Conservation (phyloP, 345 rosid genomes). For the Gossypium longicalyx region DNA sequence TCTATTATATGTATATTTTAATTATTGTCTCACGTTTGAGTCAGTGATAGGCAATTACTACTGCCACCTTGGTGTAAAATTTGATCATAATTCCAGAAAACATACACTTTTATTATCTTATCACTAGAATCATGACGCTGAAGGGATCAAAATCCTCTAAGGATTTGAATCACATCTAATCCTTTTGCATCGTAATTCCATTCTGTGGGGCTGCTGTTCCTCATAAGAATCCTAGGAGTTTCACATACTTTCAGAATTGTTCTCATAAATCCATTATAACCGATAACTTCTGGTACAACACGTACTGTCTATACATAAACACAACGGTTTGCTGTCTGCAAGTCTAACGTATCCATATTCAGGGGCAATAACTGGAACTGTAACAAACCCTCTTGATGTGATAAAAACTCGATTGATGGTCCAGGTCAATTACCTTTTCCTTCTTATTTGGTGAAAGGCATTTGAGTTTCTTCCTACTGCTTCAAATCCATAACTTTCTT, state of each 20-base stretch:
- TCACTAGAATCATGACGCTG: background rate
- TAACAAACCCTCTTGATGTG: slow-evolving; percentile 75
- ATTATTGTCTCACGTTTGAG: background rate
- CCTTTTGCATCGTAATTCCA: background rate
- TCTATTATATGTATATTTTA: background rate
- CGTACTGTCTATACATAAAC: background rate
- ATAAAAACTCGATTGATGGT: slow-evolving; percentile 76
- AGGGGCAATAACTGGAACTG: slow-evolving; percentile 72
- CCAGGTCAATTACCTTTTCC: slow-evolving; percentile 38
- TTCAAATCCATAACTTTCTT: background rate
- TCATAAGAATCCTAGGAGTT: background rate
- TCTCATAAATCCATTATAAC: background rate
- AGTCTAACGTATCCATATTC: background rate
- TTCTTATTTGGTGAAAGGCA: slow-evolving; percentile 5
- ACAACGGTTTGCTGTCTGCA: background rate
- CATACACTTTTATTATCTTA: background rate
- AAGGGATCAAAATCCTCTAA: too few relatives aligned
- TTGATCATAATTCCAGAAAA: slow-evolving; percentile 8
- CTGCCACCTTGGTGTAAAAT: background rate
- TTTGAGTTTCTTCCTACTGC: background rate
- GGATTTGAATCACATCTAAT: too few relatives aligned
- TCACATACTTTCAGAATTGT: background rate
- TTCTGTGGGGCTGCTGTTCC: background rate
- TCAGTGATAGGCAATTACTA: background rate
- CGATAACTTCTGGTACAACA: background rate